Percentiles rank a stretch among this genome's conserved stretches.
Conservation (phyloP, 192 early-diverging fungal genomes). For the Linnemannia hyalina region DNA sequence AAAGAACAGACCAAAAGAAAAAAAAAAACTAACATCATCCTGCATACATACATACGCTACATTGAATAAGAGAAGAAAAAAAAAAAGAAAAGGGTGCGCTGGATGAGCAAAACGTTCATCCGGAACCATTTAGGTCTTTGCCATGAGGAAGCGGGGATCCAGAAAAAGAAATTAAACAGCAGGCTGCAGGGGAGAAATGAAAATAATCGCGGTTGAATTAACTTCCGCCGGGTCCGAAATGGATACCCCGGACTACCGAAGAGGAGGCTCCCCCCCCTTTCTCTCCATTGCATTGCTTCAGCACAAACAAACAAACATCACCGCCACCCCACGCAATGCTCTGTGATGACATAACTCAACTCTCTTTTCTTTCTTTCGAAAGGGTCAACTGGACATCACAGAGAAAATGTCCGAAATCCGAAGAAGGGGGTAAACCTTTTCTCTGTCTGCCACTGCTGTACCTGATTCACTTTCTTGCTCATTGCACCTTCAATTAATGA, state of each 20-base stretch:
- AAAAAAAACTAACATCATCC: background rate
- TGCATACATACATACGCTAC: background rate
- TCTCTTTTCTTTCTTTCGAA: background rate
- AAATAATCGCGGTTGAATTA: background rate
- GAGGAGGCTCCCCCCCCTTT: background rate
- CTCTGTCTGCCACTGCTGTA: too few species aligned
- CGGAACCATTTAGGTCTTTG: background rate
- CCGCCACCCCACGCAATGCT: background rate
- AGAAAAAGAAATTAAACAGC: too few species aligned
- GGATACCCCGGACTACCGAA: conserved; percentile 1
- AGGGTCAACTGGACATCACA: background rate
- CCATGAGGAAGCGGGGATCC: too few species aligned
- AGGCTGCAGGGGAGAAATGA: too few species aligned
- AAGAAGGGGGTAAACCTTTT: background rate
- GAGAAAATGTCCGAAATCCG: background rate
- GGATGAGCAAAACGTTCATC: background rate
- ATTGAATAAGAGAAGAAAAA: too few species aligned
- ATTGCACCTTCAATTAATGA: too few species aligned
- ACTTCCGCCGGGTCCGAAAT: background rate
- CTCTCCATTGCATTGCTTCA: background rate
- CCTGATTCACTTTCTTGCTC: too few species aligned
- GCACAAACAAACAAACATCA: background rate
- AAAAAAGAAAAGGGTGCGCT: too few species aligned
- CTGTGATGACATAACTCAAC: background rate
- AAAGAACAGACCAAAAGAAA: background rate